These are phyloP conservation scores for Suillus decipiens DNA, from an alignment of 768 basidiomycete species.

Conservation along the genomic window DNA sequence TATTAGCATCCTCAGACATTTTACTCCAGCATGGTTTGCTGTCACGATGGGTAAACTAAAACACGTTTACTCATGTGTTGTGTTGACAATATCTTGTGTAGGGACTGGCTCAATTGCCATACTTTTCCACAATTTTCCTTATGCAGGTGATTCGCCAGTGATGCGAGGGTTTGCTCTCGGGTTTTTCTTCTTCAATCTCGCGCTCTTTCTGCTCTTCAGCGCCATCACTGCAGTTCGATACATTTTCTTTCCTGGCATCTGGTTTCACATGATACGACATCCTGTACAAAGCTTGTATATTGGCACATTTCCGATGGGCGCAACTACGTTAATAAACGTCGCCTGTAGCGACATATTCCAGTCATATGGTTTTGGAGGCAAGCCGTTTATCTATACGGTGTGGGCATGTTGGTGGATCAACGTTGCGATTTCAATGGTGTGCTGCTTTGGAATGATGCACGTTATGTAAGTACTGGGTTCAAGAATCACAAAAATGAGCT, in stretches of 20 bases:
- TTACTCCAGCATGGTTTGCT: slow-evolving; percentile 58
- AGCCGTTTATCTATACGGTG: slow-evolving; percentile 50
- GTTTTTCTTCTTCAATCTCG: slow-evolving; percentile 61
- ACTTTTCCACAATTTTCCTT: slow-evolving; percentile 60
- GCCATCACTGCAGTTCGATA: slow-evolving; percentile 51
- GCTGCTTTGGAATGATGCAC: slow-evolving; percentile 64
- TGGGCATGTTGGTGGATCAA: slow-evolving; percentile 77
- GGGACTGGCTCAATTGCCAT: slow-evolving; percentile 56
- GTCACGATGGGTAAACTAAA: slow-evolving; percentile 50
- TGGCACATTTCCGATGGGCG: slow-evolving; percentile 58
- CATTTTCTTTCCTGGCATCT: slow-evolving; percentile 51
- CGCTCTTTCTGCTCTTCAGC: slow-evolving; percentile 53
- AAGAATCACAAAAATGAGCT: slow-evolving; percentile 26
- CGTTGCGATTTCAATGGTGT: slow-evolving; percentile 52
- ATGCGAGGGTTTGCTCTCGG: slow-evolving; percentile 45
- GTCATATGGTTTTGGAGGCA: slow-evolving; percentile 51
- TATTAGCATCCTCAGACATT: slow-evolving; percentile 38
- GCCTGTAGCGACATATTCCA: slow-evolving; percentile 47
- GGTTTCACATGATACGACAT: slow-evolving; percentile 48
- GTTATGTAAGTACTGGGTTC: slow-evolving; percentile 53
- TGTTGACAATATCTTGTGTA: slow-evolving; percentile 14
- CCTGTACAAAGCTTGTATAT: slow-evolving; percentile 53
- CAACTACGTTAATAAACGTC: slow-evolving; percentile 56
- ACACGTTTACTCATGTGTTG: neutral
- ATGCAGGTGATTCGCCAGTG: slow-evolving; percentile 41